A percentile compares a stretch with the other conserved stretches of the same genome.
These are phyloP conservation scores for Pestalotiopsis sp. DNA, from an alignment of 2,329 filamentous ascomycete genomes.

Conservation along the genomic window DNA sequence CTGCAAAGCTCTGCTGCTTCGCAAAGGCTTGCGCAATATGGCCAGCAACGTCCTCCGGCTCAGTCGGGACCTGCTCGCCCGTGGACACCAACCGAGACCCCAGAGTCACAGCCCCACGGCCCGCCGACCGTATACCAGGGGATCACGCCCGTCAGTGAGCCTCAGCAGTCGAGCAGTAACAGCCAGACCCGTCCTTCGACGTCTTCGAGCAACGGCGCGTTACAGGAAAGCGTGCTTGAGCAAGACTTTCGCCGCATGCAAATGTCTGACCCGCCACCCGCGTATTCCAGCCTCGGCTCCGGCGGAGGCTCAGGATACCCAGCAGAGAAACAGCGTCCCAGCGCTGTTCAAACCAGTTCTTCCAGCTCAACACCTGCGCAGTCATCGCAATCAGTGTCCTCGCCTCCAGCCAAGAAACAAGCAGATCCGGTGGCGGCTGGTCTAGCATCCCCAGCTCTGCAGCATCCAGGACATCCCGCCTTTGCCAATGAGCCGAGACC, in stretches of 20 bases:
- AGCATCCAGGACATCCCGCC: conserved; percentile 76
- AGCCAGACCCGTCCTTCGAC: conserved; percentile 39
- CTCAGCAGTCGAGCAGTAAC: conserved; percentile 48
- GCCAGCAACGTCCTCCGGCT: conserved; percentile 50
- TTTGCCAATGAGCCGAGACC: conserved; percentile 82
- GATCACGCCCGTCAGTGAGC: conserved; percentile 66
- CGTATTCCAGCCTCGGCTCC: conserved; percentile 79
- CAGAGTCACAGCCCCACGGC: conserved; percentile 83
- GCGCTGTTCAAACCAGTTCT: conserved; percentile 27
- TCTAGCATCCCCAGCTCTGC: conserved; percentile 50
- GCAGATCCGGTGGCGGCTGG: conserved; percentile 29
- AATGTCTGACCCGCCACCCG: conserved; percentile 83
- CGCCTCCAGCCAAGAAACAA: conserved; percentile 36
- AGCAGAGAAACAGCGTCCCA: conserved; percentile 72
- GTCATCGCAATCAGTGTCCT: conserved; percentile 26
- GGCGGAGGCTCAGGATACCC: conserved; percentile 65
- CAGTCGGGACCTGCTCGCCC: conserved; percentile 62
- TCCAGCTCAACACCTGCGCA: conserved; percentile 14
- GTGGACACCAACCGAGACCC: conserved; percentile 94
- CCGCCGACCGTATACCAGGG: conserved; percentile 93
- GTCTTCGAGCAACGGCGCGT: conserved; percentile 23
- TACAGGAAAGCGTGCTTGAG: conserved; percentile 74
- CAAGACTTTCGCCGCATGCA: conserved; percentile 85
- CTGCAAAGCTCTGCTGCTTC: conserved; percentile 82
- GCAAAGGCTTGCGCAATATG: conserved; percentile 81